Evolutionary conservation across 2,329 filamentous ascomycete genomes (phyloP).

Genomic region (Cladosporium sp.): DNA sequence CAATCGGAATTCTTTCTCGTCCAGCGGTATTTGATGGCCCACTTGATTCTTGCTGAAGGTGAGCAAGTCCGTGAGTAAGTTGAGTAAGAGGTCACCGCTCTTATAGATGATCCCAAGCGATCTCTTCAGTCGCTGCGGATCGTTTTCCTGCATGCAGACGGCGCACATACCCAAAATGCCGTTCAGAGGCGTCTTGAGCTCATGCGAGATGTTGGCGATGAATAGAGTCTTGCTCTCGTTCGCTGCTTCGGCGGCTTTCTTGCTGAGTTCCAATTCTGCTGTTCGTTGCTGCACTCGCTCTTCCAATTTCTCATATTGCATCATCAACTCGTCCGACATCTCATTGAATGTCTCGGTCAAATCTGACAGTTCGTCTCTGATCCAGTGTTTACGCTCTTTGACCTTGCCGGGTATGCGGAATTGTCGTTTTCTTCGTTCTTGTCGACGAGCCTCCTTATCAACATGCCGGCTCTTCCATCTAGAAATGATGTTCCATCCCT

Average conservation of each 20-base stretch:
- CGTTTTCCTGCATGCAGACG: constrained; percentile 88
- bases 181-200: constrained; percentile 92
- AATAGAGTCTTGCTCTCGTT: constrained; percentile 97
- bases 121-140: constrained; percentile 71
- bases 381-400: constrained; percentile 65
- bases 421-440: constrained; percentile 44
- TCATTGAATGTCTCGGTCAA: constrained; percentile 83
- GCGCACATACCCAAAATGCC: constrained; percentile 93
- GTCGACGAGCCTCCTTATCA: constrained; percentile 32
- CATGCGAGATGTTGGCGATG: constrained; percentile 85
- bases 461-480: constrained; percentile 24
- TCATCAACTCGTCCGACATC: constrained; percentile 85
- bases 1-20: constrained; percentile 80
- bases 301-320: constrained; percentile 81
- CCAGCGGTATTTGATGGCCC: constrained; percentile 74
- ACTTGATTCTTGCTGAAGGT: constrained; percentile 96
- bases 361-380: constrained; percentile 83
- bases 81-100: constrained; percentile 76
- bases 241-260: constrained; percentile 87
- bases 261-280: constrained; percentile 79
- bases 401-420: constrained; percentile 88
- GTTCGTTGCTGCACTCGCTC: constrained; percentile 81
- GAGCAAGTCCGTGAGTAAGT: constrained; percentile 81
- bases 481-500: constrained; percentile 39
- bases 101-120: constrained; percentile 87